A percentile compares a stretch with the other conserved stretches of the same genome.
Evolutionary conservation across 345 rosid genomes (phyloP).

Genomic region (Raphanus raphanistrum): DNA sequence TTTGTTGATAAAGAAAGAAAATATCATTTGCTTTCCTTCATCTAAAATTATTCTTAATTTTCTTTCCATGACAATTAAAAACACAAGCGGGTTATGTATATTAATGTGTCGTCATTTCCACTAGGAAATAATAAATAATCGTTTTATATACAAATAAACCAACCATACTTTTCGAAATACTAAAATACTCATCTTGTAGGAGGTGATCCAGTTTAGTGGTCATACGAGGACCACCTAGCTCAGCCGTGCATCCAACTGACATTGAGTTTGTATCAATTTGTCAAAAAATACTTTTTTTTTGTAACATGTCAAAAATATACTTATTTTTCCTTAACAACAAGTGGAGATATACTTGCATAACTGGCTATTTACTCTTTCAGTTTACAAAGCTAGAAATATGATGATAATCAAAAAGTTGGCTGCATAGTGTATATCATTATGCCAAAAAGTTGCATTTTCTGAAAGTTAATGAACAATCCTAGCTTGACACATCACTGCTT

Average conservation of each 20-base stretch:
- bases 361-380: neutral
- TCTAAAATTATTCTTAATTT: neutral
- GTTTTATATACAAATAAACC: neutral
- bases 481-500: neutral
- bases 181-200: conserved; percentile 11
- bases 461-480: neutral
- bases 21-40: neutral
- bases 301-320: neutral
- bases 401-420: neutral
- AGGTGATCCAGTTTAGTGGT: conserved; percentile 26
- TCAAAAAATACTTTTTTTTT: neutral
- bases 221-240: conserved; percentile 38
- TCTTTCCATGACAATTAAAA: neutral
- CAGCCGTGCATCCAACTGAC: neutral
- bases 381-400: neutral
- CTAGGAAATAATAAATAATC: neutral
- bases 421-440: neutral
- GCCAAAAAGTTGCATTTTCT: neutral
- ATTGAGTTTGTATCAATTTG: neutral
- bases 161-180: neutral
- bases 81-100: neutral
- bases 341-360: neutral
- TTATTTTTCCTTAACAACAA: neutral
- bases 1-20: neutral
- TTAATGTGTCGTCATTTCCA: neutral